Conservation (phyloP, 2,329 filamentous ascomycete genomes). For the Cytospora leucostoma region DNA sequence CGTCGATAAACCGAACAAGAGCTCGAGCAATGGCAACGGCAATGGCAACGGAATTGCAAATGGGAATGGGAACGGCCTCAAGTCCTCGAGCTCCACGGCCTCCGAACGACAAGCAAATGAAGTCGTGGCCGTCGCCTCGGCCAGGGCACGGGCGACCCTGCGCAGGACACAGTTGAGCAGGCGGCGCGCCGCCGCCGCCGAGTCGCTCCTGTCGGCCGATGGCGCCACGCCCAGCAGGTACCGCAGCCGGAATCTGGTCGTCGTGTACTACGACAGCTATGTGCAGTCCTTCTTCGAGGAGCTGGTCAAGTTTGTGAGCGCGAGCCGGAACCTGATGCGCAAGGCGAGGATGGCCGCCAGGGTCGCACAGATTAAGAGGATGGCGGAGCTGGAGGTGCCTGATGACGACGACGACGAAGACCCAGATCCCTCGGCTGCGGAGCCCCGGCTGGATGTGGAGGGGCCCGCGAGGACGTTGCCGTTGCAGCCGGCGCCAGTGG, state of each 20-base stretch:
- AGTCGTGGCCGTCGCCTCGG: constrained; percentile 48
- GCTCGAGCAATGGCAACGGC: constrained; percentile 31
- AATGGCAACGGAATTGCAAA: constrained; percentile 32
- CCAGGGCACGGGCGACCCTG: constrained; percentile 48
- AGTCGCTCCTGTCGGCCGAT: constrained; percentile 55
- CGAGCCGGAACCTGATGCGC: constrained; percentile 78
- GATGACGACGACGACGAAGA: constrained; percentile 50
- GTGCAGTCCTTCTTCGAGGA: constrained; percentile 82
- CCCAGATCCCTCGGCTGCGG: constrained; percentile 38
- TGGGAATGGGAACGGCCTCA: constrained; percentile 33
- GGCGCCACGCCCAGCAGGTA: constrained; percentile 53
- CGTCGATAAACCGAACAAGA: constrained; percentile 20
- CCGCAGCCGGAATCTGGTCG: constrained; percentile 72
- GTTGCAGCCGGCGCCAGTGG: constrained; percentile 3
- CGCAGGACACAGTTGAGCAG: constrained; percentile 50
- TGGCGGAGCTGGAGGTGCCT: constrained; percentile 61
- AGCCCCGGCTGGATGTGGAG: constrained; percentile 30
- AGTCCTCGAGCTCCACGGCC: constrained; percentile 40
- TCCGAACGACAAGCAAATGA: constrained; percentile 46
- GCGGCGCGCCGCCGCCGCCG: constrained; percentile 32
- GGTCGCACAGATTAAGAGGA: constrained; percentile 64
- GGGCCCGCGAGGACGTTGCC: constrained; percentile 24
- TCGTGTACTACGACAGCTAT: constrained; percentile 90
- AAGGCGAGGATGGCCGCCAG: constrained; percentile 85
- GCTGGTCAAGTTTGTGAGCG: constrained; percentile 78